phyloP scores from a whole-genome alignment of 176 grass and related monocot genomes.

The Oryza nivara region DNA sequence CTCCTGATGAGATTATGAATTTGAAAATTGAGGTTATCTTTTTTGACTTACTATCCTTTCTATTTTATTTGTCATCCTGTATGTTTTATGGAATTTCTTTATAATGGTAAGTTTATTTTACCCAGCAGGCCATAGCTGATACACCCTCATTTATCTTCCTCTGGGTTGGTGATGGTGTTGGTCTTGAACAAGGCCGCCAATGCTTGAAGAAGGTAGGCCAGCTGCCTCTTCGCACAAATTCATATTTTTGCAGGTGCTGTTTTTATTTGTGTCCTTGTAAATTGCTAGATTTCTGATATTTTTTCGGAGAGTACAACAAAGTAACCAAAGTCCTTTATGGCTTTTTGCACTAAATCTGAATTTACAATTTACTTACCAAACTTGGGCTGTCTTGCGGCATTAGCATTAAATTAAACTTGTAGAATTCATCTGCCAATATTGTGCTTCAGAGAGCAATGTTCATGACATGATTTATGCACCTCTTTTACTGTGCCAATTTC shows the following conservation, averaged over 20 bases:
- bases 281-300: background rate
- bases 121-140: slow-evolving; percentile 70
- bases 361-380: background rate
- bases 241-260: background rate
- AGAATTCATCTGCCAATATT: background rate
- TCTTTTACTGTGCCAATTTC: background rate
- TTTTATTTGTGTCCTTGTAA: slow-evolving; percentile 3
- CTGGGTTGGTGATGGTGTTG: slow-evolving; percentile 87
- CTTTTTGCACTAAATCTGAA: background rate
- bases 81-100: slow-evolving; percentile 19
- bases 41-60: slow-evolving; percentile 15
- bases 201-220: slow-evolving; percentile 74
- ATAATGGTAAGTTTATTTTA: slow-evolving; percentile 22
- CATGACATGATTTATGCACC: slow-evolving; percentile 17
- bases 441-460: background rate
- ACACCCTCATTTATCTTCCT: slow-evolving; percentile 90
- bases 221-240: background rate
- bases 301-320: background rate
- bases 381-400: background rate
- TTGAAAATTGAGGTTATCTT: slow-evolving; percentile 75
- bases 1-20: slow-evolving; percentile 73
- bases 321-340: background rate
- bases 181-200: slow-evolving; percentile 75
- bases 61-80: background rate
- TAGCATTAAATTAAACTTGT: background rate